Evolutionary conservation across 2,329 filamentous ascomycete species (phyloP).

Genomic region (Fusarium floridanum): DNA sequence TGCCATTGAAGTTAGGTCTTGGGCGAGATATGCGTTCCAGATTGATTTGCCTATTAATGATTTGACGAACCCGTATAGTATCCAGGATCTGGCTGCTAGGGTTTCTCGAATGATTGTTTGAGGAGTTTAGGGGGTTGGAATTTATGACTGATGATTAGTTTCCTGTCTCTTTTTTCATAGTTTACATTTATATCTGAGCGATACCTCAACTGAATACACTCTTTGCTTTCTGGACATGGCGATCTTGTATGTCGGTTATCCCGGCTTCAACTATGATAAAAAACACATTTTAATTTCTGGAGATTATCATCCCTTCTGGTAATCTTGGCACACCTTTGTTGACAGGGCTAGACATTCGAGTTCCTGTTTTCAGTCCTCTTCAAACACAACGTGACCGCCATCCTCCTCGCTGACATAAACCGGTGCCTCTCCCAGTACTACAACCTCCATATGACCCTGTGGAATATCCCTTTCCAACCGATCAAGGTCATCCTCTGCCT

Average conservation of each 20-base stretch:
- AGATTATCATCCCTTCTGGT: too few relatives aligned
- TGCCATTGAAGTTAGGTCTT: conserved; percentile 42
- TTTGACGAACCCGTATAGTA: conserved; percentile 42
- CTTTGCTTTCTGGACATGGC: neutral
- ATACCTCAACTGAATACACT: neutral
- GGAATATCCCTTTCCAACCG: neutral
- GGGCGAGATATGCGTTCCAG: conserved; percentile 44
- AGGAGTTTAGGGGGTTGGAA: neutral
- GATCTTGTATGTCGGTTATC: too few relatives aligned
- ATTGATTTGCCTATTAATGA: conserved; percentile 43
- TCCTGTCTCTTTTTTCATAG: neutral
- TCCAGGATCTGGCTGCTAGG: conserved; percentile 39
- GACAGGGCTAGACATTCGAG: neutral
- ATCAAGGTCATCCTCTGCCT: neutral
- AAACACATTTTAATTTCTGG: neutral
- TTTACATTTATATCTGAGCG: neutral
- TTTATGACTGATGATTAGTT: neutral
- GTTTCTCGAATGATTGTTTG: conserved; percentile 37
- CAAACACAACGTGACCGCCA: neutral
- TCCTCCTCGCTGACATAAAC: neutral
- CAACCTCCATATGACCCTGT: neutral
- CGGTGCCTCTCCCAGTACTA: neutral
- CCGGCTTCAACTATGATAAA: too few relatives aligned
- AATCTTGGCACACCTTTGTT: too few relatives aligned
- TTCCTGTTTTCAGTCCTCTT: neutral